Evolutionary conservation across 164 flowering plant genomes (phyloP), one percentile per base, ranked within the genome.

Genomic region (Hamamelis virginiana): DNA sequence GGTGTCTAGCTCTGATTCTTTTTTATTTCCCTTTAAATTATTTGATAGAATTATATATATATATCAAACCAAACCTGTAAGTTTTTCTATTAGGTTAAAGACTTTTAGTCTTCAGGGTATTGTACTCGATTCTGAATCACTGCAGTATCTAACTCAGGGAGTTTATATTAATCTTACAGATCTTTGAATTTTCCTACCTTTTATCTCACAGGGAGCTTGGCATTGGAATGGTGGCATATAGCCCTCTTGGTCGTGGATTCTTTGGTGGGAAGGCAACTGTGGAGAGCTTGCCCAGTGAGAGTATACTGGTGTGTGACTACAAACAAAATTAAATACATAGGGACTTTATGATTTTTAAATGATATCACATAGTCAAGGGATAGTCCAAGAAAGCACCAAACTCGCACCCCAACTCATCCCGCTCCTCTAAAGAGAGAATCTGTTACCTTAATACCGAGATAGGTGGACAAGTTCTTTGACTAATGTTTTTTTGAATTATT

Each of bases 241-340:
- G 84, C 50, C 86, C 84, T 56, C 81, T 83, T 44, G 86, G 86
- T 47, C 75, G 70, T 11, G 84, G 86, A 8, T 74, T 84, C 75
- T 83, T 83, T 72, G 86, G 66, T 48, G 84, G 86, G 21, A 83
- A 75, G 68, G 82, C 79, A 38, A 75, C 63, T 33, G 66, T 69
- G 44, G 86, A 83, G 51, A 72, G 72, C 52, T 63, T 83, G 64
- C 81, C 84, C 27, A 16, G 45, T 25, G 69, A 64, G 4, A 83
- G 84, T 60, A 0, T 70, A 0, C n/a, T 83, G 86, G 86, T 80
- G 71, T 61, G 64, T n/a, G n/a, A n/a, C n/a, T n/a, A n/a, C n/a
- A n/a, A n/a, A n/a, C n/a, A n/a, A n/a, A n/a, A n/a, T n/a, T n/a
- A n/a, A n/a, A n/a, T n/a, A n/a, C n/a, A n/a, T n/a, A n/a, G n/a